These are phyloP conservation scores for Phytophthora brassicae DNA, from an alignment of 352 stramenopile genomes.

Conservation along the genomic window DNA sequence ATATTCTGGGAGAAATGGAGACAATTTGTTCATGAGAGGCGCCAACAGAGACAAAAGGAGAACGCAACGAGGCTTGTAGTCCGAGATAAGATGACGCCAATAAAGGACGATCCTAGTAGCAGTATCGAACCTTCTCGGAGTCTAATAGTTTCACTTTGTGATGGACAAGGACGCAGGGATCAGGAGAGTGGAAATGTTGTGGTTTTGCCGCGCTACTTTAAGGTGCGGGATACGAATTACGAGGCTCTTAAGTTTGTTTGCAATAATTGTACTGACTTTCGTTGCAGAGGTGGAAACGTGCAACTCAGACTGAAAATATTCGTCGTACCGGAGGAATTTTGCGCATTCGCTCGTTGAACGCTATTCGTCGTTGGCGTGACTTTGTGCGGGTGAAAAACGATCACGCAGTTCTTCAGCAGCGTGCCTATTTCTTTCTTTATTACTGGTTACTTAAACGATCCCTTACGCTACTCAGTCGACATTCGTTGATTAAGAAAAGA, in stretches of 20 bases:
- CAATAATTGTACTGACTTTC: background rate
- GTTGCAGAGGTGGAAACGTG: slow-evolving; percentile 12
- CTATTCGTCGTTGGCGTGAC: slow-evolving; percentile 20
- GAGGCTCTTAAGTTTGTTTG: background rate
- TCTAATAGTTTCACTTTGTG: background rate
- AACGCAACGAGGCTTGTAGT: background rate
- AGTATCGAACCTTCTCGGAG: background rate
- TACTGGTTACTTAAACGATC: slow-evolving; percentile 35
- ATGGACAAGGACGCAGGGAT: background rate
- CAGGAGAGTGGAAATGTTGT: background rate
- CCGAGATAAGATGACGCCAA: background rate
- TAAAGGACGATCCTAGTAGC: background rate
- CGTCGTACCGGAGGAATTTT: background rate
- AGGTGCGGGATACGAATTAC: slow-evolving; percentile 17
- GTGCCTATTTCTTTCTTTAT: slow-evolving; percentile 38
- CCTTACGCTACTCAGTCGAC: slow-evolving; percentile 12
- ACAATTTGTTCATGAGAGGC: slow-evolving; percentile 10
- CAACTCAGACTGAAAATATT: background rate
- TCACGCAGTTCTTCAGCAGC: slow-evolving; percentile 12
- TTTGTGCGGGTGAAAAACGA: slow-evolving; percentile 23
- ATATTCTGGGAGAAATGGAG: slow-evolving; percentile 41
- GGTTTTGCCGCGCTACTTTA: slow-evolving; percentile 8
- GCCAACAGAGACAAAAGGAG: background rate
- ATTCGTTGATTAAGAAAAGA: slow-evolving; percentile 18
- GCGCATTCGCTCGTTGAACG: slow-evolving; percentile 8